phyloP scores from a whole-genome alignment of 345 rosid species.

The Eucalyptus tenuipes region DNA sequence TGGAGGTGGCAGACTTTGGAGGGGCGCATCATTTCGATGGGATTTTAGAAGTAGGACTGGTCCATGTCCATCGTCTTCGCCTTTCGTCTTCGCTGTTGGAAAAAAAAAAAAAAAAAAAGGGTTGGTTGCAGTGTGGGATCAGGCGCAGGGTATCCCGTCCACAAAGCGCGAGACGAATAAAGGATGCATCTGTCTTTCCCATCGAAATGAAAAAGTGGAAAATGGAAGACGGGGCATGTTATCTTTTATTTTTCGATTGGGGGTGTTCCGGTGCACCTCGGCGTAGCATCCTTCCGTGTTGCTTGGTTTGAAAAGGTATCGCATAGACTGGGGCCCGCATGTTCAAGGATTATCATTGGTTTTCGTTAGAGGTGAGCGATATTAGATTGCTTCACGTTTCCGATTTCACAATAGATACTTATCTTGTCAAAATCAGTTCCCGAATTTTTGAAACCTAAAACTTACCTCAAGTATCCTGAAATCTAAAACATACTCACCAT shows the following conservation, averaged over 20 bases:
- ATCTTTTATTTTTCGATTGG: neutral
- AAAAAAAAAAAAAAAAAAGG: too few relatives aligned
- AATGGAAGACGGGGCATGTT: neutral
- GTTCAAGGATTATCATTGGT: neutral
- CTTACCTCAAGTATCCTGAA: fast-evolving
- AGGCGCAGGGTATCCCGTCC: neutral
- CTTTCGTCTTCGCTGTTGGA: neutral
- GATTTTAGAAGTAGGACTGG: neutral
- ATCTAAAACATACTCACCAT: fast-evolving
- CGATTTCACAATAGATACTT: too few relatives aligned
- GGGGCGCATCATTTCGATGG: conserved; percentile 11
- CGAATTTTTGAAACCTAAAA: too few relatives aligned
- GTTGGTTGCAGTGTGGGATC: neutral
- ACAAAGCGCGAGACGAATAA: neutral
- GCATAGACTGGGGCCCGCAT: neutral
- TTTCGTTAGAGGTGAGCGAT: neutral
- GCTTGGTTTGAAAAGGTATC: neutral
- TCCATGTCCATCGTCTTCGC: neutral
- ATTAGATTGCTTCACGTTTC: neutral
- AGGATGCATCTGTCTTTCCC: neutral
- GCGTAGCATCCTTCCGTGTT: neutral
- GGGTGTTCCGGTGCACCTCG: neutral
- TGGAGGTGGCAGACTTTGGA: conserved; percentile 37
- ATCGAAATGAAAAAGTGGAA: neutral
- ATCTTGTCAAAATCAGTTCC: fast-evolving